Percentiles rank a stretch among this genome's conserved stretches.
Evolutionary conservation across 2,329 filamentous ascomycete species (phyloP).

Genomic region (Tolypocladium tropicale): DNA sequence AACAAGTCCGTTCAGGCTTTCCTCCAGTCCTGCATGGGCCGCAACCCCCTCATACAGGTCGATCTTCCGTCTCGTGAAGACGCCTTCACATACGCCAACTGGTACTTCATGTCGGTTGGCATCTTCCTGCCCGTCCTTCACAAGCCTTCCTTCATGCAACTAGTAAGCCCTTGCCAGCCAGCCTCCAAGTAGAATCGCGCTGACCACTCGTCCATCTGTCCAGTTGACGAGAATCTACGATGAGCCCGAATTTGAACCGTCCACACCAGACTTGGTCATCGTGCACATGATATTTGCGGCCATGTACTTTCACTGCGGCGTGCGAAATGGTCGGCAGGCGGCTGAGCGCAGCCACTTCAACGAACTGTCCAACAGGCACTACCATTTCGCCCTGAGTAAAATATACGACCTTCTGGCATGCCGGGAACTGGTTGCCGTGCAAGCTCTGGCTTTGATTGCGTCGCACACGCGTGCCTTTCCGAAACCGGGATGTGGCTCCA

Average conservation of each 20-base stretch:
- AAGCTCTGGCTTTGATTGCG: constrained; percentile 63
- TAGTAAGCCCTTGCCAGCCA: constrained; percentile 38
- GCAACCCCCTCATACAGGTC: constrained; percentile 45
- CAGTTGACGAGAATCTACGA: constrained; percentile 60
- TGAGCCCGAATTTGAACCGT: constrained; percentile 52
- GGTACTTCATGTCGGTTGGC: constrained; percentile 65
- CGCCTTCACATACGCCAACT: constrained; percentile 59
- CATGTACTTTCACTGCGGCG: constrained; percentile 68
- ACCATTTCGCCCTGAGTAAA: constrained; percentile 63
- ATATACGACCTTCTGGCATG: constrained; percentile 54
- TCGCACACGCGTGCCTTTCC: constrained; percentile 67
- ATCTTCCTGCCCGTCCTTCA: constrained; percentile 69
- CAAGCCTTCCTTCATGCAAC: constrained; percentile 58
- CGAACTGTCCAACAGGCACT: constrained; percentile 63
- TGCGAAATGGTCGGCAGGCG: constrained; percentile 51
- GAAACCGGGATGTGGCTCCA: constrained; percentile 65
- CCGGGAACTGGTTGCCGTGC: constrained; percentile 55
- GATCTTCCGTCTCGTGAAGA: constrained; percentile 54
- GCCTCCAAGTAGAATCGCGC: neutral
- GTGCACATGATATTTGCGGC: constrained; percentile 73
- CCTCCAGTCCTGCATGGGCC: constrained; percentile 51
- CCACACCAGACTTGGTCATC: constrained; percentile 54
- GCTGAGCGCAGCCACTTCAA: constrained; percentile 46
- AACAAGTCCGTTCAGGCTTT: constrained; percentile 67
- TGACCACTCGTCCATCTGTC: neutral